Conservation (phyloP, 1,284 basidiomycete species). For the Rhodotorula sp. region DNA sequence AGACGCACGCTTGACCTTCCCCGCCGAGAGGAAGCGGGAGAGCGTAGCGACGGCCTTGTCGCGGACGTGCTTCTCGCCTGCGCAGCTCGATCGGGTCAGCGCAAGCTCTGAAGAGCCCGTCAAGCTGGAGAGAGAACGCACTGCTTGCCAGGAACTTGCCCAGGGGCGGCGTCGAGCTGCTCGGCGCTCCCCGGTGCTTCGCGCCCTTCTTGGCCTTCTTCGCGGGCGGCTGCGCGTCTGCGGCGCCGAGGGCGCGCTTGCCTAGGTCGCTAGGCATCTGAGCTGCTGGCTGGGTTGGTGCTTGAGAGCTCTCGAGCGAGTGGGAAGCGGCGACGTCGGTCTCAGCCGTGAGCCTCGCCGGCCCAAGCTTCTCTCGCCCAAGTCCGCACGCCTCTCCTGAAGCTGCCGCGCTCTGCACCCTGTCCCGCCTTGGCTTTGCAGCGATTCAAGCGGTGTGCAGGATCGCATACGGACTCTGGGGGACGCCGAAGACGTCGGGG, state of each 20-base stretch:
- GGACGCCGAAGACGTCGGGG: too few species aligned
- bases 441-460: too few species aligned
- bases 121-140: constrained; percentile 60
- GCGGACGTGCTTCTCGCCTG: constrained; percentile 41
- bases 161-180: constrained; percentile 58
- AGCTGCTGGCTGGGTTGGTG: not conserved
- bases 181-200: constrained; percentile 1
- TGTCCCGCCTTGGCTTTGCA: too few species aligned
- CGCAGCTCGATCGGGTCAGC: not conserved
- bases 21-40: constrained; percentile 42
- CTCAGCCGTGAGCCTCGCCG: too few species aligned
- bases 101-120: not conserved
- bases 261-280: not conserved
- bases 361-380: not conserved
- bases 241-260: not conserved
- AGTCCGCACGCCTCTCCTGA: not conserved
- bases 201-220: constrained; percentile 5
- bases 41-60: constrained; percentile 42
- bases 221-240: not conserved
- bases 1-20: constrained; percentile 1
- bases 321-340: too few species aligned
- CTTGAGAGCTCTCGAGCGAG: not conserved
- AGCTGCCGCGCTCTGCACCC: too few species aligned
- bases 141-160: constrained; percentile 89
- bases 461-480: too few species aligned